phyloP scores from a whole-genome alignment of 208 protist genomes.

The Trypanosoma brucei region DNA sequence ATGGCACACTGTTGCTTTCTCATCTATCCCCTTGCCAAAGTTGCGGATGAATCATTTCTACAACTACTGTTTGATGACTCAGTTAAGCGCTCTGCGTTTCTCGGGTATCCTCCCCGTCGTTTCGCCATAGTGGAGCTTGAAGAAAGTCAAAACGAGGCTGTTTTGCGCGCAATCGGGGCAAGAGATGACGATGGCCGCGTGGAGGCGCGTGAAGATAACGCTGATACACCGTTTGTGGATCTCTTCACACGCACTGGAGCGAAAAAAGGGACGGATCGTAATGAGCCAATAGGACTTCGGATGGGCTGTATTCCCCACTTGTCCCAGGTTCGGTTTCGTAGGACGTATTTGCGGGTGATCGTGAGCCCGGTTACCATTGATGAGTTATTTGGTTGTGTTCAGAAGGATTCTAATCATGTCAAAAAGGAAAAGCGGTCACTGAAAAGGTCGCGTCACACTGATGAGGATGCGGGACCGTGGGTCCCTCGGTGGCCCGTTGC shows the following conservation, averaged over 20 bases:
- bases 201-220: too few relatives aligned
- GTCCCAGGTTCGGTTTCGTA: constrained; percentile 30
- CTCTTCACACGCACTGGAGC: too few relatives aligned
- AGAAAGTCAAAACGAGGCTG: constrained; percentile 20
- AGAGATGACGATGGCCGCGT: not conserved
- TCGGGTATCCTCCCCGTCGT: constrained; percentile 46
- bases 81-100: constrained; percentile 52
- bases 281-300: too few relatives aligned
- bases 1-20: constrained; percentile 37
- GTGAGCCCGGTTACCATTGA: constrained; percentile 47
- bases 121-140: constrained; percentile 66
- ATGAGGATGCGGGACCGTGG: too few relatives aligned
- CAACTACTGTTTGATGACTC: constrained; percentile 46
- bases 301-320: constrained; percentile 30
- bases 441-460: not conserved
- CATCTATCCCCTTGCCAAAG: constrained; percentile 59
- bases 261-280: too few relatives aligned
- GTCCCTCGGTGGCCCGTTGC: too few relatives aligned
- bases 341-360: constrained; percentile 33
- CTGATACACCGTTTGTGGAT: too few relatives aligned
- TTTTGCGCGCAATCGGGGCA: constrained; percentile 21
- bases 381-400: constrained; percentile 51
- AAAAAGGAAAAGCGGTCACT: not conserved
- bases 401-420: too few relatives aligned
- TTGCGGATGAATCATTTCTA: constrained; percentile 71